Evolutionary conservation across 148 eudicot genomes (phyloP).

Genomic region (Oxyria digyna): DNA sequence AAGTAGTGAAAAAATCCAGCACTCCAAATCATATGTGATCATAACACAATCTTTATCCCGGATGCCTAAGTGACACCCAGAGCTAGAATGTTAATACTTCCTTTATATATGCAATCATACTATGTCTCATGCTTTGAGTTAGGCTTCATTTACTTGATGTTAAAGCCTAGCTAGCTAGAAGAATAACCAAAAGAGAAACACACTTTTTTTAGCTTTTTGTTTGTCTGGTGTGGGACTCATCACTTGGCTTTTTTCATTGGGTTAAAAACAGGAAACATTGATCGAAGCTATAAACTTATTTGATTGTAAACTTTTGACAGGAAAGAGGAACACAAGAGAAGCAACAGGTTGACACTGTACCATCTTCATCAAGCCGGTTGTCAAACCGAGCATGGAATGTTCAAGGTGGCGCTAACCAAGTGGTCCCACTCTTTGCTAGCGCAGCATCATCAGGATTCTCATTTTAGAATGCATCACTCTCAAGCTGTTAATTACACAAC

Average conservation of each 20-base stretch:
- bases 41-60: background rate
- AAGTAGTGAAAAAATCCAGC: background rate
- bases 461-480: conserved; percentile 3
- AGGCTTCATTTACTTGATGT: background rate
- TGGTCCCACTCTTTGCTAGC: conserved; percentile 2
- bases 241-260: too few species aligned
- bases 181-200: background rate
- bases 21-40: background rate
- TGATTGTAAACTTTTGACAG: background rate
- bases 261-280: too few species aligned
- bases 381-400: background rate
- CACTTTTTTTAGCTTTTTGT: background rate
- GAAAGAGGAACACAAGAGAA: conserved; percentile 4
- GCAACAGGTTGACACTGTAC: conserved; percentile 1
- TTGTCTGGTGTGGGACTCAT: background rate
- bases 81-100: background rate
- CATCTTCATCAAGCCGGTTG: background rate
- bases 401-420: conserved; percentile 14
- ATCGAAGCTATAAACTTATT: background rate
- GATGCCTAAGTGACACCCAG: background rate
- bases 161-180: background rate
- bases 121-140: background rate
- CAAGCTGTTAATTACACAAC: background rate
- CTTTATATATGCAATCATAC: background rate
- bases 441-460: conserved; percentile 10